A percentile compares a stretch with the other conserved stretches of the same genome.
These are phyloP conservation scores for Monarda citriodora DNA, from an alignment of 305 asterid species.

Conservation along the genomic window DNA sequence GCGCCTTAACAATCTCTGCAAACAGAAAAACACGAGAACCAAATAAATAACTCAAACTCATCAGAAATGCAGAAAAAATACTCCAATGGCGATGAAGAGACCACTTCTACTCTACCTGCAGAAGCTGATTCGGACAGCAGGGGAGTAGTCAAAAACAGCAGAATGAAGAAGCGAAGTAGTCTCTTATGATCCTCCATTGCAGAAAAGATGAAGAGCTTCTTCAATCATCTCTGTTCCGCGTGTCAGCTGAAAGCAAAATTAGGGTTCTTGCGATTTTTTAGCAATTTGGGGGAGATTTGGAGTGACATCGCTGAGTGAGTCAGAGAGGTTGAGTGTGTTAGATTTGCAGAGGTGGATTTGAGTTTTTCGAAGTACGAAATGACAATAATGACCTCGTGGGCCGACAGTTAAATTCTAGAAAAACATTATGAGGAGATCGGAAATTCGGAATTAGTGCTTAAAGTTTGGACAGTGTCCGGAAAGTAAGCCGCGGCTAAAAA, in stretches of 20 bases:
- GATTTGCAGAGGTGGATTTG: conserved; percentile 27
- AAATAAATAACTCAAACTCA: conserved; percentile 3
- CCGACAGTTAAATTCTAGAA: conserved; percentile 37
- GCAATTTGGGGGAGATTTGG: conserved; percentile 28
- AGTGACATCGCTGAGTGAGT: conserved; percentile 28
- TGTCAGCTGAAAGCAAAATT: conserved; percentile 30
- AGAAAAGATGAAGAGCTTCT: conserved; percentile 29
- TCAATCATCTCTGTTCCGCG: conserved; percentile 62
- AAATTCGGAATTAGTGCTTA: conserved; percentile 27
- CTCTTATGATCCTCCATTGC: conserved; percentile 62
- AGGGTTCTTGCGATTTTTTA: conserved; percentile 24
- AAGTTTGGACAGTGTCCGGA: conserved; percentile 23
- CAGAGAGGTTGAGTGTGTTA: conserved; percentile 16
- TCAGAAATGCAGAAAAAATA: not conserved
- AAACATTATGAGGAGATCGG: conserved; percentile 9
- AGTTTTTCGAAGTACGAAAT: conserved; percentile 14
- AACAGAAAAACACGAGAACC: conserved; percentile 2
- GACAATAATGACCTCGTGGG: conserved; percentile 52
- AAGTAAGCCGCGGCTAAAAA: conserved; percentile 3
- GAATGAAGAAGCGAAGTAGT: conserved; percentile 29
- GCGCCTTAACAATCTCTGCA: conserved; percentile 54
- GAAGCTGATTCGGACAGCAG: conserved; percentile 26
- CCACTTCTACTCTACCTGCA: conserved; percentile 36
- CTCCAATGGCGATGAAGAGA: not conserved
- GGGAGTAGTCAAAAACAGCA: conserved; percentile 19